These are phyloP conservation scores for Tillandsia fasciculata DNA, from an alignment of 176 grass and related monocot species.

Conservation along the genomic window DNA sequence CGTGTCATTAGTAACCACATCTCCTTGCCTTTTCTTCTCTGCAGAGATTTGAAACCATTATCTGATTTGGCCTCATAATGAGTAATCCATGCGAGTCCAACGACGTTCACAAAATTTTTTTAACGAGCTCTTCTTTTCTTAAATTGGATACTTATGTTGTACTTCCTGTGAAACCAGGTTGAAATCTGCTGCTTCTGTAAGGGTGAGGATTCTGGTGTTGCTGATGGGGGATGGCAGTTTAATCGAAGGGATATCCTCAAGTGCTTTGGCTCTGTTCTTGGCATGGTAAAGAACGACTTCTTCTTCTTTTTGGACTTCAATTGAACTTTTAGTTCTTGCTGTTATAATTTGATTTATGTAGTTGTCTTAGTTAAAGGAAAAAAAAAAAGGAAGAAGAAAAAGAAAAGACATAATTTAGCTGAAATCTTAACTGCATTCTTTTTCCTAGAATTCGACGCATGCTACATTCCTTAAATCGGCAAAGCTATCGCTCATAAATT, in stretches of 20 bases:
- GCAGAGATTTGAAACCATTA: conserved; percentile 1
- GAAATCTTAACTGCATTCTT: too few relatives aligned
- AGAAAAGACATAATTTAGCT: too few relatives aligned
- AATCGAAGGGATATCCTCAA: conserved; percentile 46
- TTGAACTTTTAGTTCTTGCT: too few relatives aligned
- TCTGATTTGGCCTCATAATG: too few relatives aligned
- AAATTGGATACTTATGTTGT: neutral
- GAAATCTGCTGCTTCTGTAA: conserved; percentile 28
- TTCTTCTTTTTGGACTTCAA: too few relatives aligned
- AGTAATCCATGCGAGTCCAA: neutral
- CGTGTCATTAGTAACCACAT: too few relatives aligned
- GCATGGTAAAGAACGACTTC: conserved; percentile 34
- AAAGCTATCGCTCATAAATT: too few relatives aligned
- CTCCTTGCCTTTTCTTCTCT: neutral
- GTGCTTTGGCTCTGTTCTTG: conserved; percentile 32
- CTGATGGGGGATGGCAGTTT: conserved; percentile 11
- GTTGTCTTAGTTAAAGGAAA: too few relatives aligned
- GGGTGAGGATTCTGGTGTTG: conserved; percentile 5
- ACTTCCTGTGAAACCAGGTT: conserved; percentile 11
- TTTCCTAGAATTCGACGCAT: too few relatives aligned
- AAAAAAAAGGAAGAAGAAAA: too few relatives aligned
- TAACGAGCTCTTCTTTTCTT: neutral
- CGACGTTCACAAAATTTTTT: neutral
- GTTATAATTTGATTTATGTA: too few relatives aligned
- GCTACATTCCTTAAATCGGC: too few relatives aligned